Evolutionary conservation across 2,329 filamentous ascomycete species (phyloP).

Genomic region (Lasiodiplodia gonubiensis): DNA sequence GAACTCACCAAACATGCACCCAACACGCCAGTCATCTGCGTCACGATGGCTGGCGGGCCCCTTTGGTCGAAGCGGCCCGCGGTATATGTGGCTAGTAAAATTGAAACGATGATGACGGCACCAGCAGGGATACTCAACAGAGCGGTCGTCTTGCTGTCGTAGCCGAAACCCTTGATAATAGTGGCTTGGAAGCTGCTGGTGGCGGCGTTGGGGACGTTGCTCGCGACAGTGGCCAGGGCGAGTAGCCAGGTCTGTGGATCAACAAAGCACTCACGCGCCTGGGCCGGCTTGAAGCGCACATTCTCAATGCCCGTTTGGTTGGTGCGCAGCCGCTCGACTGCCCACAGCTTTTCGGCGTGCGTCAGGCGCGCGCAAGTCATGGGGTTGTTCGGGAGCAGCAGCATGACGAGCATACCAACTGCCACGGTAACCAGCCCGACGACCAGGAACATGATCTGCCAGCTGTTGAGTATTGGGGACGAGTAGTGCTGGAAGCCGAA

Average conservation of each 20-base stretch:
- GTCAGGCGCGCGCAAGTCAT: slow-evolving; percentile 45
- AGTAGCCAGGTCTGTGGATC: slow-evolving; percentile 63
- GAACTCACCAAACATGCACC: slow-evolving; percentile 23
- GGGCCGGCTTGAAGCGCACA: slow-evolving; percentile 70
- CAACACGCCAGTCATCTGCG: slow-evolving; percentile 29
- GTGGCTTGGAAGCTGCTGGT: slow-evolving; percentile 41
- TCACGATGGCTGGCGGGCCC: slow-evolving; percentile 32
- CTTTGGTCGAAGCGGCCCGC: slow-evolving; percentile 37
- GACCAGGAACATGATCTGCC: slow-evolving; percentile 43
- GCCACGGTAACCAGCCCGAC: slow-evolving; percentile 38
- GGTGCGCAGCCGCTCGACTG: slow-evolving; percentile 71
- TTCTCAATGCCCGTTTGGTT: slow-evolving; percentile 79
- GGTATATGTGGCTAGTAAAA: slow-evolving; percentile 36
- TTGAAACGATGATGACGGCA: slow-evolving; percentile 36
- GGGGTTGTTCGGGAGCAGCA: slow-evolving; percentile 51
- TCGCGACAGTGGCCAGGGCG: not conserved
- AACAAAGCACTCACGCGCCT: slow-evolving; percentile 64
- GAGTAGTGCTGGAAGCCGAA: slow-evolving; percentile 45
- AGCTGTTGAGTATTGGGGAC: slow-evolving; percentile 34
- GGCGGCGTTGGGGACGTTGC: slow-evolving; percentile 38
- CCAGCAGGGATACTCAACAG: slow-evolving; percentile 38
- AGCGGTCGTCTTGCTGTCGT: slow-evolving; percentile 37
- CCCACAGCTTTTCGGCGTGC: slow-evolving; percentile 51
- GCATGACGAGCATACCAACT: slow-evolving; percentile 41
- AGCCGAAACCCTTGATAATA: slow-evolving; percentile 41